phyloP scores from a whole-genome alignment of 2,329 filamentous ascomycete species.

The Epichloe typhina region DNA sequence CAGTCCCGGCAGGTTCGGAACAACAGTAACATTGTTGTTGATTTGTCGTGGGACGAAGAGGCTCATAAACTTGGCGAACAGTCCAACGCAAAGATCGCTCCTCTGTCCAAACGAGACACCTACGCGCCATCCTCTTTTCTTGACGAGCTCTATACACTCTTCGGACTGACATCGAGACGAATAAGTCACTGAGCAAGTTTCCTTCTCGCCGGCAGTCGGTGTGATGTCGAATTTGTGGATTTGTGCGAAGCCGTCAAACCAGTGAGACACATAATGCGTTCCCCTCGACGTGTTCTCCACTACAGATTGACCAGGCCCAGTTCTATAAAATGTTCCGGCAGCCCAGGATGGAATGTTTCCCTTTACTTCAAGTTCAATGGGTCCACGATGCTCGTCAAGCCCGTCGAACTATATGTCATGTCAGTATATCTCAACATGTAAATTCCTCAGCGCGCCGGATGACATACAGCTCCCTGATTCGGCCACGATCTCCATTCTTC shows the following conservation, averaged over 20 bases:
- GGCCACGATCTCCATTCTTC: conserved; percentile 31
- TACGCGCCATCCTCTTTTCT: conserved; percentile 42
- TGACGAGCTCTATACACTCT: conserved; percentile 45
- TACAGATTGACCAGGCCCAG: conserved; percentile 54
- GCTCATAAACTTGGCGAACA: conserved; percentile 60
- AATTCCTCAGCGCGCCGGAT: background rate
- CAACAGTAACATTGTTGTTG: conserved; percentile 53
- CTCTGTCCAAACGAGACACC: conserved; percentile 56
- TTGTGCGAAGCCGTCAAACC: conserved; percentile 69
- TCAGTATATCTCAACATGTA: background rate
- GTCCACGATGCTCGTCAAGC: conserved; percentile 50
- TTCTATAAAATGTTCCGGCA: conserved; percentile 60
- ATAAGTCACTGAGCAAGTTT: conserved; percentile 41
- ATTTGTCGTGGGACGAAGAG: conserved; percentile 31
- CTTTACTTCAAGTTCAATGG: conserved; percentile 47
- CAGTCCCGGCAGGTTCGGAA: conserved; percentile 49
- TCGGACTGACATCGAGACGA: conserved; percentile 59
- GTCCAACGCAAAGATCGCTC: conserved; percentile 58
- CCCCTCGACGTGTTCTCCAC: conserved; percentile 45
- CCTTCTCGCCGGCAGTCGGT: conserved; percentile 18
- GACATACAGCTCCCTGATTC: conserved; percentile 31
- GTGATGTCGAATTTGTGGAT: conserved; percentile 61
- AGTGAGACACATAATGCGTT: conserved; percentile 53
- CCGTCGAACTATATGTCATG: conserved; percentile 50
- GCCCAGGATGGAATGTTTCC: conserved; percentile 60